Evolutionary conservation across 768 basidiomycete species (phyloP), one percentile per base, ranked within the genome.

Genomic region (Pleurotus salmoneostramineus): DNA sequence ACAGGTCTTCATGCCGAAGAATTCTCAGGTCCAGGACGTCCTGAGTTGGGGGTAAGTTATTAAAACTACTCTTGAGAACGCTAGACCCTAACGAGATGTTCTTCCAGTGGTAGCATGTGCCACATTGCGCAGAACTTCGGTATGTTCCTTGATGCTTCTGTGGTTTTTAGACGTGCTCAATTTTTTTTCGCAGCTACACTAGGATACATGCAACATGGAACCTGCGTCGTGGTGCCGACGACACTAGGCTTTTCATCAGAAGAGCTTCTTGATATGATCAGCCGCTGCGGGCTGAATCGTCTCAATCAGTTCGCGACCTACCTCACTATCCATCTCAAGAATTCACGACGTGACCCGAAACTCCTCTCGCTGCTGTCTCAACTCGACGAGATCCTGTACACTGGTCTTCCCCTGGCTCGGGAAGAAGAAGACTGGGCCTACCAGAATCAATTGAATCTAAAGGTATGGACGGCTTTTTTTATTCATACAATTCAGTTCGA

Each of bases 61-160:
- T 57, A 59, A 34, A 12, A 61, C 56, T 58, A 54, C 60, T 51
- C 31, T 60, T 61, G 21, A 27, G 21, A 27, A 27, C 3, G 21
- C 21, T 27, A 27, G 21, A 27, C n/a, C 60, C 56, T 50, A 37
- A 36, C 46, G 33, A 57, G 51, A 57, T 56, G 58, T 62, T 68
- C 59, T 63, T 33, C 31, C 64, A 83, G 82, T 74, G 82, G 83
- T 8, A 80, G 78, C 68, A 80, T 83, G 81, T 83, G 77, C 58
- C 83, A 83, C 64, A 83, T 84, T 56, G 84, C 69, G 32, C 82
- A 83, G 66, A 79, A 69, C 5, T 82, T 77, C 70, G 83, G 80
- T 82, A 64, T 65, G 79, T 65, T 59, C 55, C 32, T 34, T 48
- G 51, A 61, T 21, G 50, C 56, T 45, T 32, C 50, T 60, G 56